These are phyloP conservation scores for Hyaloperonospora brassicae DNA, from an alignment of 352 stramenopile species.

Conservation along the genomic window DNA sequence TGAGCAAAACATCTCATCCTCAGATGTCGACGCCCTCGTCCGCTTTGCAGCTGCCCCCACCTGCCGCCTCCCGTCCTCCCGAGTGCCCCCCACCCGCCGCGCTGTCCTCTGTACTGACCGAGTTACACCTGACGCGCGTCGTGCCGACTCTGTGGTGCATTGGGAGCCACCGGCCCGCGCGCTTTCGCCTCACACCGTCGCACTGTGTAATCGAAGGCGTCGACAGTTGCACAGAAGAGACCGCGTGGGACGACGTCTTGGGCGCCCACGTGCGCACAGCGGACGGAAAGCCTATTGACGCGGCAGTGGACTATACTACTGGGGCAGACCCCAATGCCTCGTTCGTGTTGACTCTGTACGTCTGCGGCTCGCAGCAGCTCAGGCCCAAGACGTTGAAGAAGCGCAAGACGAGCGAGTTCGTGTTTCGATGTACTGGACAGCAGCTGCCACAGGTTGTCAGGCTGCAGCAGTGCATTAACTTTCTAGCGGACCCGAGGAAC, in stretches of 20 bases:
- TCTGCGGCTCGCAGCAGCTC: conserved; percentile 27
- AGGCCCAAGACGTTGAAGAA: conserved; percentile 31
- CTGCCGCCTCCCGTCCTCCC: too few relatives aligned
- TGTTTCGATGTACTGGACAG: conserved; percentile 38
- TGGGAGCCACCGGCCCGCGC: conserved; percentile 19
- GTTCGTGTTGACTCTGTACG: conserved; percentile 45
- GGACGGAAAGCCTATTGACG: conserved; percentile 30
- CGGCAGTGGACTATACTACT: conserved; percentile 13
- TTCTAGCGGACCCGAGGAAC: conserved; percentile 42
- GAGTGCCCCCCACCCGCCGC: neutral
- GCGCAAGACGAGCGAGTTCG: conserved; percentile 32
- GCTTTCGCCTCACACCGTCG: conserved; percentile 19
- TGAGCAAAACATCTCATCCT: too few relatives aligned
- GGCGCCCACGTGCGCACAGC: conserved; percentile 45
- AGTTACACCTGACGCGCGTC: conserved; percentile 31
- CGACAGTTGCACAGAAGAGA: conserved; percentile 6
- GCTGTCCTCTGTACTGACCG: conserved; percentile 12
- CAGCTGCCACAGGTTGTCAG: conserved; percentile 31
- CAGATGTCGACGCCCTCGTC: too few relatives aligned
- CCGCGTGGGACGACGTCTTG: conserved; percentile 40
- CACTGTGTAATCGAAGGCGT: conserved; percentile 13
- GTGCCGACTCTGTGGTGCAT: conserved; percentile 19
- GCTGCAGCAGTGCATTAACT: conserved; percentile 38
- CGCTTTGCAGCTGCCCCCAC: too few relatives aligned
- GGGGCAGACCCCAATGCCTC: conserved; percentile 6